phyloP scores from a whole-genome alignment of 2,329 filamentous ascomycete species.

The Fusarium humuli region DNA sequence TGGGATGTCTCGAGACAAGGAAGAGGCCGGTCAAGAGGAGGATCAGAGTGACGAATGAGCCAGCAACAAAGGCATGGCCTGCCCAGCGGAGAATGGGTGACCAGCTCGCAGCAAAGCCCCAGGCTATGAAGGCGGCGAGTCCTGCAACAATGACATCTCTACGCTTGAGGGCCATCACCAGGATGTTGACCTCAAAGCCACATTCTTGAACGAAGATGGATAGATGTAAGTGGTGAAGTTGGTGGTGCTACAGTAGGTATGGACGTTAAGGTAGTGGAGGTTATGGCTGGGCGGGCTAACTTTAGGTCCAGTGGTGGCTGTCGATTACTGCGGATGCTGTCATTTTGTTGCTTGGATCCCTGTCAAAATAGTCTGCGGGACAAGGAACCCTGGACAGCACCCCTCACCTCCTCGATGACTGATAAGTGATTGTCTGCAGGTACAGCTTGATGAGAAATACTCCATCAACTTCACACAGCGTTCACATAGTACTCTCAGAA shows the following conservation, averaged over 20 bases:
- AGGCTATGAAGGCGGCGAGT: constrained; percentile 81
- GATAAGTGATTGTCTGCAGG: constrained; percentile 17
- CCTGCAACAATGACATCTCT: constrained; percentile 77
- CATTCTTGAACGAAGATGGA: constrained; percentile 48
- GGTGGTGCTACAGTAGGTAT: background rate
- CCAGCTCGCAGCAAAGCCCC: constrained; percentile 88
- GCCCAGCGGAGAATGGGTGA: constrained; percentile 85
- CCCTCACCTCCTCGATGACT: constrained; percentile 1
- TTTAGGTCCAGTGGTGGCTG: constrained; percentile 31
- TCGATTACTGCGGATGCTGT: constrained; percentile 45
- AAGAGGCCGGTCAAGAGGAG: constrained; percentile 69
- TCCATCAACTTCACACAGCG: background rate
- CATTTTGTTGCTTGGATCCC: constrained; percentile 35
- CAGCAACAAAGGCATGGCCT: constrained; percentile 83
- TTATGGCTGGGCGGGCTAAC: background rate
- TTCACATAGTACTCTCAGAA: background rate
- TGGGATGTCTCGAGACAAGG: constrained; percentile 62
- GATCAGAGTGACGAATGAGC: constrained; percentile 68
- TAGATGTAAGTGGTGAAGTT: constrained; percentile 37
- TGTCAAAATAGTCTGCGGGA: constrained; percentile 29
- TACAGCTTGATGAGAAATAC: constrained; percentile 1
- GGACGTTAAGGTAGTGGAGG: constrained; percentile 27
- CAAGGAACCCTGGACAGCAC: constrained; percentile 35
- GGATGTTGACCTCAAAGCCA: constrained; percentile 46
- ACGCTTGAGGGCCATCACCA: constrained; percentile 76